phyloP scores from a whole-genome alignment of 306 rosid species.

The Trifolium repens region DNA sequence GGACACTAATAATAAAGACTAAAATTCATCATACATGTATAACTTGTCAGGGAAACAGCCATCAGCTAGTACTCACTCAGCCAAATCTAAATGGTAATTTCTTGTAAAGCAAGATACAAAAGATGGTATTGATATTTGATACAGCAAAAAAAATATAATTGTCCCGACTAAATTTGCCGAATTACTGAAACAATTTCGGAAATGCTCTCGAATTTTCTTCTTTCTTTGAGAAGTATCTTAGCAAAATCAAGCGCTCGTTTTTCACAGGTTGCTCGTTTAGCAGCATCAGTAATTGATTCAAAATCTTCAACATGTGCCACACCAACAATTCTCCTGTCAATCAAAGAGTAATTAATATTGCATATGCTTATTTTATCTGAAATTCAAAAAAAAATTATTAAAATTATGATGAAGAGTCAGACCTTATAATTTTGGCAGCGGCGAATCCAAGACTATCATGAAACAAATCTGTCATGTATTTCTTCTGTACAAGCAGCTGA shows the following conservation, averaged over 20 bases:
- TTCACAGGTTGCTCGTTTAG: constrained; percentile 74
- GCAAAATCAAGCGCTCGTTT: constrained; percentile 68
- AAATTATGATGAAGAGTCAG: not conserved
- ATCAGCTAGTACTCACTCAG: not conserved
- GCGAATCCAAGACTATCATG: constrained; percentile 89
- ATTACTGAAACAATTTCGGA: constrained; percentile 63
- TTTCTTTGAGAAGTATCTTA: constrained; percentile 74
- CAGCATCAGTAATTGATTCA: constrained; percentile 70
- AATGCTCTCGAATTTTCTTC: constrained; percentile 62
- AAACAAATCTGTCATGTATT: constrained; percentile 64
- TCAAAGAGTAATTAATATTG: not conserved
- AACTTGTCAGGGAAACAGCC: not conserved
- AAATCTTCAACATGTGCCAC: constrained; percentile 92
- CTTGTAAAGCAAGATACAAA: not conserved
- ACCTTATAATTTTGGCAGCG: constrained; percentile 93
- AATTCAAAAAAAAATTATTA: not conserved
- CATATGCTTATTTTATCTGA: not conserved
- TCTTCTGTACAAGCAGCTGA: constrained; percentile 64
- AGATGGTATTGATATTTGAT: not conserved
- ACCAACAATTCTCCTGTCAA: constrained; percentile 85
- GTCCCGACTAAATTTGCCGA: constrained; percentile 40
- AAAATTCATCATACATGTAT: not conserved
- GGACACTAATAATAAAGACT: not conserved
- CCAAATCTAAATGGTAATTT: not conserved
- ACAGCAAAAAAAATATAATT: not conserved